phyloP scores from a whole-genome alignment of 345 rosid species.

The Heritiera littoralis region DNA sequence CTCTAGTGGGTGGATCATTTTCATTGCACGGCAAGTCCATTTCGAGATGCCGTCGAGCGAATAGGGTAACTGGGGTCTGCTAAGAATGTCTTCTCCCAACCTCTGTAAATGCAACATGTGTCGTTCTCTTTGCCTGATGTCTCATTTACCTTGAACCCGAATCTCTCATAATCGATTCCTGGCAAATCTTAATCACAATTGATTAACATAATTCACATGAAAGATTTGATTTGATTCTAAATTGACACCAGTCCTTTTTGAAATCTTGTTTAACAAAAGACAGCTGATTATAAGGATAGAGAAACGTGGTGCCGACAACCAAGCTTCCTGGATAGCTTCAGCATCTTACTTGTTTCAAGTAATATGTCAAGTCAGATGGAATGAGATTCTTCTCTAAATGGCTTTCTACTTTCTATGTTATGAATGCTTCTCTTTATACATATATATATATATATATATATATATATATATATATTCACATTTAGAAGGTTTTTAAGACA shows the following conservation, averaged over 20 bases:
- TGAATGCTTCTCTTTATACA: not conserved
- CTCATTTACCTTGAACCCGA: not conserved
- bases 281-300: not conserved
- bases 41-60: not conserved
- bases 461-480: not conserved
- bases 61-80: not conserved
- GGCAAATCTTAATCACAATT: not conserved
- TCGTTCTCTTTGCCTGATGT: too few species aligned
- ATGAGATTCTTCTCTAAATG: slow-evolving; percentile 30
- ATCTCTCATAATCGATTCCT: slow-evolving; percentile 9
- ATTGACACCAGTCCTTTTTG: not conserved
- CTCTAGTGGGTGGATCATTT: slow-evolving; percentile 24
- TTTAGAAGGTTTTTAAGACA: not conserved
- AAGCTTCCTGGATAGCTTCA: not conserved
- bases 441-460: not conserved
- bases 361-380: slow-evolving; percentile 17
- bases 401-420: not conserved
- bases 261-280: not conserved
- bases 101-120: not conserved
- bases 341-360: slow-evolving; percentile 20
- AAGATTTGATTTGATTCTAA: not conserved
- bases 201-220: slow-evolving; percentile 4
- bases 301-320: not conserved
- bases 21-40: slow-evolving; percentile 15
- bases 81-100: slow-evolving; percentile 25